A percentile compares a stretch with the other conserved stretches of the same genome.
Evolutionary conservation across 108 stramenopile species (phyloP).

Genomic region (Cyclotella kingstonii): DNA sequence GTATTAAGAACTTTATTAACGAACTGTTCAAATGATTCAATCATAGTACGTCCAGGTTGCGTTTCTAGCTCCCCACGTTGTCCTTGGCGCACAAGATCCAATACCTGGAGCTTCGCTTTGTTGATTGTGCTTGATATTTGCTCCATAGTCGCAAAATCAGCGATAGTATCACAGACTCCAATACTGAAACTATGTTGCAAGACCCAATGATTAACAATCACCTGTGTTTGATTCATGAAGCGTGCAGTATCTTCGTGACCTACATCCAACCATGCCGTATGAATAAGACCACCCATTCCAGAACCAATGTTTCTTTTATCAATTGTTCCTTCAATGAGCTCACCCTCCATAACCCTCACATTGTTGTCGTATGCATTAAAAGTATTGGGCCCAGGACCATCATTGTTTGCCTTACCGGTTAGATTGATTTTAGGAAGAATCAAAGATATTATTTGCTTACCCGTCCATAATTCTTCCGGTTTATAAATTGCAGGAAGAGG

Average conservation of each 20-base stretch:
- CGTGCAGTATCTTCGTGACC: slow-evolving; percentile 91
- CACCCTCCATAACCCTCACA: slow-evolving; percentile 92
- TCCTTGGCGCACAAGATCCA: slow-evolving; percentile 94
- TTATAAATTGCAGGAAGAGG: slow-evolving; percentile 95
- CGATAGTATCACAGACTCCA: slow-evolving; percentile 97
- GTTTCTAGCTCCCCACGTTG: slow-evolving; percentile 94
- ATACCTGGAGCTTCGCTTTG: slow-evolving; percentile 93
- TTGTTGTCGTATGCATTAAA: slow-evolving; percentile 88
- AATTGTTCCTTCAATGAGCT: slow-evolving; percentile 92
- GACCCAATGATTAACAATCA: slow-evolving; percentile 94
- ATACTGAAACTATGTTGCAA: slow-evolving; percentile 94
- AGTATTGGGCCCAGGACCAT: slow-evolving; percentile 74
- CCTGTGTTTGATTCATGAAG: slow-evolving; percentile 98
- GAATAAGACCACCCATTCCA: slow-evolving; percentile 94
- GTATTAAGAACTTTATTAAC: slow-evolving; percentile 97
- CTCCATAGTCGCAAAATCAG: slow-evolving; percentile 92
- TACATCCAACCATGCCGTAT: slow-evolving; percentile 94
- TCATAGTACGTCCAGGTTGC: slow-evolving; percentile 98
- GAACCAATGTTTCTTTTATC: slow-evolving; percentile 98
- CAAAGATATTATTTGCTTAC: slow-evolving; percentile 94
- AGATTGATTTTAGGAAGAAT: slow-evolving; percentile 96
- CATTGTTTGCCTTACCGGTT: slow-evolving; percentile 76
- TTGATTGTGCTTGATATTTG: slow-evolving; percentile 95
- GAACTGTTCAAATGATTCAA: slow-evolving; percentile 96
- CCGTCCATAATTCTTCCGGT: slow-evolving; percentile 96